Evolutionary conservation across 257 asterid genomes (phyloP), one percentile per base, ranked within the genome.

Genomic region (Forsythia viridissima): DNA sequence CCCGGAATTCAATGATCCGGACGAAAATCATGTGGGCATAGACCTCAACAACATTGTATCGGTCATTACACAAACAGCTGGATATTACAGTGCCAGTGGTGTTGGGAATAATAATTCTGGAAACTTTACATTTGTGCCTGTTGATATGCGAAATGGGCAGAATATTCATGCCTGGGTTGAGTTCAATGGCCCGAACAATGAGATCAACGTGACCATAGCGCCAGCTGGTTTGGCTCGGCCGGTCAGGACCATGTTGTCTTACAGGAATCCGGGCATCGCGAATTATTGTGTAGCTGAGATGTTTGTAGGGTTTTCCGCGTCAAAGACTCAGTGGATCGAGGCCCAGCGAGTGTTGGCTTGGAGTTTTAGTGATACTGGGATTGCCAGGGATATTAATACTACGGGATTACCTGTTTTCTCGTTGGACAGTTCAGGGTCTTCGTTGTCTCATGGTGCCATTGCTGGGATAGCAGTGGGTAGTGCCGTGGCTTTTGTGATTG

Each of bases 101-200:
- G 34, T 30, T 30, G 34, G 34, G 34, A 30, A 30, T 5, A 68
- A 77, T 38, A 73, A 39, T 46, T 41, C 21, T 61, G 57, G 82
- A 2, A 82, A 81, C 61, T 80, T 40, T 1, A 44, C 79, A 0
- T 80, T 88, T 52, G 87, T 91, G 2, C 84, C 88, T 40, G 76
- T 93, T 82, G 38, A 77, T 72, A 90, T 90, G 95, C 84, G 87
- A 46, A 91, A 51, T 72, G 97, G 97, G 57, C 88, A 89, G 85
- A 93, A 91, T 15, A 73, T 93, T 15, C 94, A 88, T 40, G 96
- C 86, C 16, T 92, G 96, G 97, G 85, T 92, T n/a, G 97, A 92
- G 48, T 91, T 91, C 79, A 71, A 82, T 51, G 96, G 96, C 59
- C 88, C 91, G 11, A 51, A 61, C 2, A 81, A 76, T 38, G 90